Percentiles rank a stretch among this genome's conserved stretches.
Conservation (phyloP, 371 early-diverging fungal genomes). For the Capillidium heterosporum region DNA sequence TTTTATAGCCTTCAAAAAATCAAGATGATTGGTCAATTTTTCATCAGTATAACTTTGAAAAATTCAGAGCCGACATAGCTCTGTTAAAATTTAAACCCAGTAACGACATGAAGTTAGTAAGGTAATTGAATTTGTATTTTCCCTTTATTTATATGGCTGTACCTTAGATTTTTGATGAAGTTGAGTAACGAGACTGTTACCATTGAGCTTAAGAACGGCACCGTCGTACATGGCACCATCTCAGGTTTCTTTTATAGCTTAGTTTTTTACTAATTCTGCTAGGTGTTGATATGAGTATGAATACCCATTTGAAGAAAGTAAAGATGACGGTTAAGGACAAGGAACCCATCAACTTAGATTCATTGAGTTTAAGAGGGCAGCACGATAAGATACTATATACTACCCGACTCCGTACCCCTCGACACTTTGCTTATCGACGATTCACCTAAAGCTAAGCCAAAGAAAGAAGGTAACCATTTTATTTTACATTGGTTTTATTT, state of each 20-base stretch:
- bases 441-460: conserved; percentile 74
- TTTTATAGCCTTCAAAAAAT: too few relatives aligned
- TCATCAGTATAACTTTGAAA: too few relatives aligned
- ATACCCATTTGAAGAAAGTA: conserved; percentile 93
- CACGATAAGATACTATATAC: conserved; percentile 84
- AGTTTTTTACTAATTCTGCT: background rate
- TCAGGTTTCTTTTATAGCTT: conserved; percentile 28
- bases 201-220: conserved; percentile 91
- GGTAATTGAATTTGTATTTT: background rate
- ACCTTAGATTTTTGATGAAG: conserved; percentile 82
- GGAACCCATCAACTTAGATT: conserved; percentile 78
- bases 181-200: conserved; percentile 86
- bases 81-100: too few relatives aligned
- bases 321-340: conserved; percentile 93
- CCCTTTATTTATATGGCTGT: background rate
- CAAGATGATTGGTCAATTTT: too few relatives aligned
- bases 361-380: conserved; percentile 86
- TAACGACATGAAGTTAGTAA: background rate
- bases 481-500: conserved; percentile 8
- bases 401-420: conserved; percentile 87
- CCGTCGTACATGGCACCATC: conserved; percentile 86
- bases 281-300: conserved; percentile 98
- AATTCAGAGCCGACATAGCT: too few relatives aligned
- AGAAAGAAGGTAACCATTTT: conserved; percentile 29
- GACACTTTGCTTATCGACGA: conserved; percentile 94